Conservation (phyloP, 257 asterid species). For the Solanum virginianum region DNA sequence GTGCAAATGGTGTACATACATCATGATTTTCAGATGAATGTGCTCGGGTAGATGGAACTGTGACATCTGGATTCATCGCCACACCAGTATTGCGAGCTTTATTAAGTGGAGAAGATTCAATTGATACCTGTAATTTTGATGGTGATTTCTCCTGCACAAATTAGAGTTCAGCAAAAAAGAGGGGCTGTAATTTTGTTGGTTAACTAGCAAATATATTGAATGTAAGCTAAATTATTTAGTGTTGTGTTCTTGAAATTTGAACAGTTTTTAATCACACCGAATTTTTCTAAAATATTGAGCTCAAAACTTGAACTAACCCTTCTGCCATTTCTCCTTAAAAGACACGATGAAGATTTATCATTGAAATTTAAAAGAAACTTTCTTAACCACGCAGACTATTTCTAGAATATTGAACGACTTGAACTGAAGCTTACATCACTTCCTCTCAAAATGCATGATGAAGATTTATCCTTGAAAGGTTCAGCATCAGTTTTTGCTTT, state of each 20-base stretch:
- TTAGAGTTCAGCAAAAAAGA: background rate
- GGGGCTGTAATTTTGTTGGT: background rate
- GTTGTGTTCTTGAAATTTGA: background rate
- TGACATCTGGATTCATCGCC: conserved; percentile 23
- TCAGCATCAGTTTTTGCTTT: conserved; percentile 29
- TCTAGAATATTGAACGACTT: conserved; percentile 1
- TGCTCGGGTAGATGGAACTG: conserved; percentile 12
- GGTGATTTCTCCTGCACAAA: conserved; percentile 33
- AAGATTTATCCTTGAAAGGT: conserved; percentile 7
- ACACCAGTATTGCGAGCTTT: conserved; percentile 18
- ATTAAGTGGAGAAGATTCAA: conserved; percentile 14
- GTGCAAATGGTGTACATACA: conserved; percentile 10
- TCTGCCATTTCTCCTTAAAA: background rate
- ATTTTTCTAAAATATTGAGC: background rate
- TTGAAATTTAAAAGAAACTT: background rate
- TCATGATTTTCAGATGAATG: conserved; percentile 22
- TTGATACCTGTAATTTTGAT: conserved; percentile 19
- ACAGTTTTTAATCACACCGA: background rate
- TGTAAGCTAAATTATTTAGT: background rate
- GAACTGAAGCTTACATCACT: conserved; percentile 34
- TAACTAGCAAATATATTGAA: background rate
- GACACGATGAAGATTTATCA: background rate
- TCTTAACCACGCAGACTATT: background rate
- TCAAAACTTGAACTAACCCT: background rate
- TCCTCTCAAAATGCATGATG: conserved; percentile 22